Evolutionary conservation across 163 green algal species (phyloP), one percentile per base, ranked within the genome.

Genomic region (Scenedesmus sp.): DNA sequence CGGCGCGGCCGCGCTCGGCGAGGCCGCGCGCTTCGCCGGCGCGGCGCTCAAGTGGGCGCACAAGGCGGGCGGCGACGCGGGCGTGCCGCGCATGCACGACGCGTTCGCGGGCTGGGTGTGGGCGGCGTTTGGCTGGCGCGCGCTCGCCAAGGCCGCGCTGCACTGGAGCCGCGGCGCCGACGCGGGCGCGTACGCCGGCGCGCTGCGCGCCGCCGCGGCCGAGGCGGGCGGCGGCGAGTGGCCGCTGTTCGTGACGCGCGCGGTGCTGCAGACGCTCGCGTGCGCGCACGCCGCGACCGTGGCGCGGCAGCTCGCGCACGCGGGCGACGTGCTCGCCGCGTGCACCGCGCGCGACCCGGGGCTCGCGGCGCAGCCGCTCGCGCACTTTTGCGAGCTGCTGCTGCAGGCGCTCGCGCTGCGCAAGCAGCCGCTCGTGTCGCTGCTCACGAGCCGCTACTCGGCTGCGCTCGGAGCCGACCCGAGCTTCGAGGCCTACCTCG

Each of bases 1-100:
- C 7, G 47, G 39, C 44, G 42, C 48, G 3, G 64, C 84, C 29
- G 78, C 78, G 42, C 75, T 89, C 64, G 74, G 86, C 3, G 85
- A 89, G 63, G 24, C 53, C 54, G 64, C 62, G 1, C 71, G 81
- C 0, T 70, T 86, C 17, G 60, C 85, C 17, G 71, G 58, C 20
- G 50, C 78, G 2, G 75, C 75, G 1, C 50, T 88, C 42, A 89
- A 88, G 42, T 89, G 85, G 85, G 78, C 75, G 0, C 64, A 82
- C 53, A 88, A 85, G 73, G 57, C 57, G 14, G 57, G 71, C 13
- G 78, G 60, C 36, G 45, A n/a, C 45, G 60, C 36, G 2, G 54
- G 28, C 47, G 78, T 80, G 39, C 53, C 51, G 13, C 22, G 15
- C 18, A 51, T 84, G 11, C 78, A 84, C 60, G 78, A 78, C 63